Base-by-base conservation (phyloP, 75 land plant species). In the Cupressus sempervirens region DNA sequence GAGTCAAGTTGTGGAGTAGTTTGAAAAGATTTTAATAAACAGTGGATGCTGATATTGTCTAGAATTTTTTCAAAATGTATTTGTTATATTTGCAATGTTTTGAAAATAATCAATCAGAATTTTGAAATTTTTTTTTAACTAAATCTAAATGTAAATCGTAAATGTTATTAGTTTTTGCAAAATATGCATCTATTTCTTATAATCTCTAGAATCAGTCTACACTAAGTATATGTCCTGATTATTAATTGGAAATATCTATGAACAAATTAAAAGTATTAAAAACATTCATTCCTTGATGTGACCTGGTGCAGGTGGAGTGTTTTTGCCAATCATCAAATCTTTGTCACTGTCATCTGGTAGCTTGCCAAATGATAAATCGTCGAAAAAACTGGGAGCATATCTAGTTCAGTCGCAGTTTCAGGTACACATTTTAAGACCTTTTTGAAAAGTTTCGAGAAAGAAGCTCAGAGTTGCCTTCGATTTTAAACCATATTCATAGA, bases 281-380 rank as follows among this genome's bases (percentile, higher is more conserved):
- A 6, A 62, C 7, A 62, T 26, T 62, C 13, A 62, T 62, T 58
- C 26, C 67, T 6, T 62, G 67, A 20, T 62, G 23, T 62, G 26
- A 5, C 7, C 7, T 20, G 67, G 67, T 23, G n/a, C 29, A 13
- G 99, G 99, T 5, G 99, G 99, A 11, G 99, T 98, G 46, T 98
- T 96, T 86, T 83, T 96, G 90, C 99, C 99, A 3, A 96, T 98
- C 32, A 98, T 98, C 80, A 93, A 93, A 86, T 98, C 99, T 5
- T 52, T 98, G 82, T 93, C 99, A 2, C 88, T 94, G 10, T 90
- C 99, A 0, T 87, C 93, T 1, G 96, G 93, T 35, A 98, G 99
- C 82, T 58, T 48, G 36, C 99, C 99, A 3, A 90, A 88, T 20
- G 94, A 96, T 53, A 79, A 88, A 5, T 94, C 99, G 0, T 56